phyloP scores from a whole-genome alignment of 176 grass and related monocot species.

The Paspalum notatum region DNA sequence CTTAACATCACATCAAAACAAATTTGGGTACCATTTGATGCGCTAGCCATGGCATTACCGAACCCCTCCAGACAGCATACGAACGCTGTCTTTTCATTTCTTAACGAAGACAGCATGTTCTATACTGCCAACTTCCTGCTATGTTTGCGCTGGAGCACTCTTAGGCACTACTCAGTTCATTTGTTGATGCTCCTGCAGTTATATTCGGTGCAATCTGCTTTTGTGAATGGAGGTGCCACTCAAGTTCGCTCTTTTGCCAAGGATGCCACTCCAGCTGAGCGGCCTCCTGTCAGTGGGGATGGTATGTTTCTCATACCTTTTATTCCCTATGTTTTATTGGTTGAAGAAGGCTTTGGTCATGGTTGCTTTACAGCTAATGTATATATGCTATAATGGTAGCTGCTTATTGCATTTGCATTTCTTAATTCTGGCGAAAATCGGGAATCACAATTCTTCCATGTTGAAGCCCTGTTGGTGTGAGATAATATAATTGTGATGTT shows the following conservation, averaged over 20 bases:
- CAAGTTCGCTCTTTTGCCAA: slow-evolving; percentile 71
- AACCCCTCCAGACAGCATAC: not conserved
- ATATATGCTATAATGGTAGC: not conserved
- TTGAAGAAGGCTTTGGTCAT: not conserved
- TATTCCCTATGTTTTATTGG: not conserved
- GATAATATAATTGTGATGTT: not conserved
- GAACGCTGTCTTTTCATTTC: no score
- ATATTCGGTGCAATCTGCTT: slow-evolving; percentile 70
- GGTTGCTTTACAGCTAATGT: not conserved
- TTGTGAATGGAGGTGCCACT: slow-evolving; percentile 52
- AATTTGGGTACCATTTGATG: not conserved
- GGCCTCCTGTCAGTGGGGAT: slow-evolving; percentile 70
- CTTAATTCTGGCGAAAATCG: not conserved
- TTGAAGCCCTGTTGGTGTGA: not conserved
- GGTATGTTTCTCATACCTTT: slow-evolving; percentile 51
- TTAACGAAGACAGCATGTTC: no score
- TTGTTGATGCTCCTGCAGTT: slow-evolving; percentile 51
- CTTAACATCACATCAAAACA: not conserved
- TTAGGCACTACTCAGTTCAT: not conserved
- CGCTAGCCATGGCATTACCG: not conserved
- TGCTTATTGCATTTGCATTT: not conserved
- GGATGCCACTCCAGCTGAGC: slow-evolving; percentile 53
- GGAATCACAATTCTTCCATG: not conserved
- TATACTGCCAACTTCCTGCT: no score
- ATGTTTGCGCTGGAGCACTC: not conserved